Base-by-base conservation (phyloP, 306 rosid species). In the Cucumis sativus region DNA sequence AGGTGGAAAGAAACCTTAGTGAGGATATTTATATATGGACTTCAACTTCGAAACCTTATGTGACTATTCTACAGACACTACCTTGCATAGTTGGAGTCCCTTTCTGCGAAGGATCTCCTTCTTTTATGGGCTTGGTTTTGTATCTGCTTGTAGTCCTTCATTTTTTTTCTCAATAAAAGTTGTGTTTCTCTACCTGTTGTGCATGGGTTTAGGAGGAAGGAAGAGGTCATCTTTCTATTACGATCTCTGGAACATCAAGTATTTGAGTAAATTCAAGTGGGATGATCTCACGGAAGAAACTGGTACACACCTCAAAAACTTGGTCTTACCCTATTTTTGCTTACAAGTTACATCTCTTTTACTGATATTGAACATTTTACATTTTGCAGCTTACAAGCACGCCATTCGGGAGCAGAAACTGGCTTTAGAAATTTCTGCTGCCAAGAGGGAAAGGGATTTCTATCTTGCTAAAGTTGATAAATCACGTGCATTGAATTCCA, bases 211-310 rank as follows among this genome's bases (percentile, higher is more conserved):
- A 94, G 99, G 99, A 76, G 98, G 99, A 57, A 95, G 68, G 86
- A 95, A 90, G 87, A 92, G 92, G 79, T 92, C 96, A 11, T 71
- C 91, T 18, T 90, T 95, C 86, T 87, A 87, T 81, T 84, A 87
- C 75, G 99, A 95, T 85, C 85, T 92, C 79, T 95, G 99, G 99
- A 95, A 90, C 85, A 90, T 95, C 85, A 95, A 92, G 82, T 95
- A 95, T 81, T 86, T 92, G 51, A 90, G 97, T 83, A 90, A 92
- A 83, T 92, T 92, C 88, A 95, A 95, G 89, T 95, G 97, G 99
- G 97, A 92, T 81, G 89, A 95, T 86, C 89, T 95, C 75, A 88
- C 90, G 33, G 91, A 87, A 86, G 99, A 92, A 88, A 85, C 85
- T 37, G 97, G 99, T 92, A 86, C 30, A 57, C 16, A 59, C 25